Conservation (phyloP, 768 basidiomycete species). For the Vararia minispora region DNA sequence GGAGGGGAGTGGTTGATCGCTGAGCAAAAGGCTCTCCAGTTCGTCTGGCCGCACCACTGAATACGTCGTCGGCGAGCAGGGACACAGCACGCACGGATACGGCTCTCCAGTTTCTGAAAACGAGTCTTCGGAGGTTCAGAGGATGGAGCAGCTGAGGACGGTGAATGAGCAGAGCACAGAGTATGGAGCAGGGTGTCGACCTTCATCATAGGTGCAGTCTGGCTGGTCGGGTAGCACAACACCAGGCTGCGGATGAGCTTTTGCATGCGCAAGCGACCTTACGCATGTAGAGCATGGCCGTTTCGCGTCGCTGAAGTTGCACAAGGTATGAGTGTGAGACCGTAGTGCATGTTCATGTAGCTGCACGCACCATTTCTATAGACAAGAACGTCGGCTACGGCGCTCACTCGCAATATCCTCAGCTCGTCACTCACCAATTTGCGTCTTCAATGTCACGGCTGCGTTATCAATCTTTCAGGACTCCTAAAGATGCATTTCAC, state of each 20-base stretch:
- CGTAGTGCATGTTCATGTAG: neutral
- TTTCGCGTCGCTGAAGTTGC: conserved; percentile 49
- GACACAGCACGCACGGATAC: conserved; percentile 46
- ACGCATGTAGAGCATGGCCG: conserved; percentile 70
- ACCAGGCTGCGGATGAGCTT: conserved; percentile 50
- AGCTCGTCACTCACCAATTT: conserved; percentile 13
- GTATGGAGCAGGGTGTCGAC: conserved; percentile 22
- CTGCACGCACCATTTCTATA: conserved; percentile 18
- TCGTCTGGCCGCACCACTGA: conserved; percentile 35
- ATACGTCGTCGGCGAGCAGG: neutral
- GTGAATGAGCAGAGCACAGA: neutral
- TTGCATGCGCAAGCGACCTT: conserved; percentile 61
- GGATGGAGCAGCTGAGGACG: neutral
- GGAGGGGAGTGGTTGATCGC: conserved; percentile 16
- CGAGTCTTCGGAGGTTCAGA: conserved; percentile 43
- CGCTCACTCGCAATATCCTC: neutral
- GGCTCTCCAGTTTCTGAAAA: conserved; percentile 53
- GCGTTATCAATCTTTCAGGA: no score
- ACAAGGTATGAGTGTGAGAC: neutral
- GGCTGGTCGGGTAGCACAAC: conserved; percentile 40
- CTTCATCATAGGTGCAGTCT: conserved; percentile 71
- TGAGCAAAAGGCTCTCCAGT: conserved; percentile 51
- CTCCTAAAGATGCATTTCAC: no score
- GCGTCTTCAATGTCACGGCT: no score
- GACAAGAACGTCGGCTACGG: neutral